Base-by-base conservation (phyloP, 441 rosid species). In the Jatropha podagrica region DNA sequence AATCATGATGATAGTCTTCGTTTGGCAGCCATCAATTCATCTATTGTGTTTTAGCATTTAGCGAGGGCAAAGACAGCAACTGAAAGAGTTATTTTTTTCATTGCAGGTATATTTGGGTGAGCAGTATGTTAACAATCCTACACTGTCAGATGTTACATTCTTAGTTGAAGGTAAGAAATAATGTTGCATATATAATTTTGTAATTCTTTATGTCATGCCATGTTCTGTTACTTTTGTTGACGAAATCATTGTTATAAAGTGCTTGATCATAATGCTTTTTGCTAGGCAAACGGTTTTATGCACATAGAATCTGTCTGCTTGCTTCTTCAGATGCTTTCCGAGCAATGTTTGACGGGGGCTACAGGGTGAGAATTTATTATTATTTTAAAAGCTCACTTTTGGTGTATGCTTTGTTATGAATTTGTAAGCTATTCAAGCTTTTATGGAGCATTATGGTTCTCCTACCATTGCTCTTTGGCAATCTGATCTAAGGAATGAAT, bases 291-390 rank as follows among this genome's bases (percentile, higher is more conserved):
- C 88, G 85, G 77, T 96, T 96, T 88, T 91, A 85, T 80, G 98
- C 98, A 67, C 98, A 96, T 82, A 87, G 97, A 84, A 93, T 93
- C 71, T 96, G 99, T 83, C 87, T 96, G 68, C 97, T 96, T 80
- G 99, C 97, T 82, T 93, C 99, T 77, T 96, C 99, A 65, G 99
- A 96, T 79, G 93, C 98, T 71, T 96, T 96, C 74, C 95, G 97
- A 69, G 99, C 99, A 68, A 93, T 96, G 99, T 96, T 96, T 84
- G 98, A 96, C 76, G 98, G 99, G 74, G 98, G 98, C 77, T 96
- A 93, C 82, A 88, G 93, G 87, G 99, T 94, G 84, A 90, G 89
- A 20, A 65, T 56, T 12, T 12, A 59, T 46, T 67, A 44, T 48
- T 23, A 65, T 7, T 18, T 41, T 12, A 74, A 49, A 61, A 23